Evolutionary conservation across 169 alveolate genomes (phyloP), one percentile per base, ranked within the genome.

Genomic region (Miamiensis avidus): DNA sequence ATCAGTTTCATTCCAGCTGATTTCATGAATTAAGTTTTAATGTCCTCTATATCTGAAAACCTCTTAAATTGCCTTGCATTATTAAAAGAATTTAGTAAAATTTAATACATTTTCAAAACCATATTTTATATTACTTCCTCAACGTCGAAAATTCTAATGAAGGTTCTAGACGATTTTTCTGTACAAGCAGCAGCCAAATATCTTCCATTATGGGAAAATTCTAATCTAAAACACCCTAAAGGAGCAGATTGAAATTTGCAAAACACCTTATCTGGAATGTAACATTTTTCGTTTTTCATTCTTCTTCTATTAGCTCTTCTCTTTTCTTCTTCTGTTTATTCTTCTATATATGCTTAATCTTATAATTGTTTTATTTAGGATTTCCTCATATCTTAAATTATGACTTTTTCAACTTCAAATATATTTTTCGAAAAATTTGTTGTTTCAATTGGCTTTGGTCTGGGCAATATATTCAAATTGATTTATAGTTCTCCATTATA

Each of bases 131-230:
- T 49, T 49, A 49, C 69, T 81, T 92, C 91, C 73, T 93, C 95
- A 1, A 92, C 93, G 81, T 92, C 91, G 82, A 79, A 95, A 65
- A 95, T 86, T 87, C 93, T 95, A 34, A 95, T 92, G n/a, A 89
- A 78, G 25, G 96, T 92, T 74, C 89, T 88, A 25, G 92, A 86
- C 69, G 89, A 86, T 82, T 86, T 90, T 20, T 88, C 81, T 65
- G 95, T 91, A 28, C 93, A 88, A 76, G 96, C 93, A 69, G 96
- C 96, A 4, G 97, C 97, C 27, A 95, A 86, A 74, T 86, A 91
- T 81, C 84, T 91, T 64, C 97, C 97, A 75, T 86, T 81, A 72
- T 91, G 87, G 31, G 93, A 87, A 78, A 95, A 95, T 84, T 90
- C 89, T 73, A 93, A 89, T 75, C 93, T 92, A 77, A 92, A 93